Base-by-base conservation (phyloP, 2,329 filamentous ascomycete genomes). In the Microsporum canis region DNA sequence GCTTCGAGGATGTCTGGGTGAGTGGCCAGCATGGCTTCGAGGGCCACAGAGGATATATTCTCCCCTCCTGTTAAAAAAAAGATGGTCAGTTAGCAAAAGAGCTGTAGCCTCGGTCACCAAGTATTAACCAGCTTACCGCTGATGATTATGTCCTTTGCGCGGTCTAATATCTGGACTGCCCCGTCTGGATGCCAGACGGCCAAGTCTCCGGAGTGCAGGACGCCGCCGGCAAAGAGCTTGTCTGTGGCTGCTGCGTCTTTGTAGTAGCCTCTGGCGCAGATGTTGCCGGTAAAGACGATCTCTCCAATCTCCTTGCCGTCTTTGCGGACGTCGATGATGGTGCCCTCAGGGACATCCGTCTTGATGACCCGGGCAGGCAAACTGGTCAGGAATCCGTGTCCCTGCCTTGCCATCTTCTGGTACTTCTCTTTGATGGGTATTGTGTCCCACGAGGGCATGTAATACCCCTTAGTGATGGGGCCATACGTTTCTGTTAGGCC, bases 101-200 rank as follows among this genome's bases (percentile, higher is more conserved):
- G 14, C 4, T 23, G 12, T 3, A 5, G 10, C 7, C n/a, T 43
- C 12, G 4, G 5, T 14, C 39, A 17, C 5, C 10, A 17, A 17
- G 12, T 14, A 43, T 7, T 12, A 1, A 17, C 10, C 34, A 34
- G 73, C 80, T 67, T 78, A 89, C 88, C 89, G 59, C 89, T 95
- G 65, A 99, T 99, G 69, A 99, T 99, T 59, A 99, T 96, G 71
- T 99, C 94, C 78, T 99, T 99, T 12, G 90, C 89, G 23, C 94
- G 83, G 75, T 99, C 94, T 62, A 95, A 78, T 65, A 99, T 96
- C 77, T 97, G 90, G 51, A 91, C 86, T 62, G 89, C 88, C 1
- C 92, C 91, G 71, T 97, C 94, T 0, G 87, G 82, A 76, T 96
- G 89, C 88, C 89, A 91, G 0, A 97, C 91, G 0, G 94, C 94